Conservation (phyloP, 306 rosid species). For the Datisca glomerata region DNA sequence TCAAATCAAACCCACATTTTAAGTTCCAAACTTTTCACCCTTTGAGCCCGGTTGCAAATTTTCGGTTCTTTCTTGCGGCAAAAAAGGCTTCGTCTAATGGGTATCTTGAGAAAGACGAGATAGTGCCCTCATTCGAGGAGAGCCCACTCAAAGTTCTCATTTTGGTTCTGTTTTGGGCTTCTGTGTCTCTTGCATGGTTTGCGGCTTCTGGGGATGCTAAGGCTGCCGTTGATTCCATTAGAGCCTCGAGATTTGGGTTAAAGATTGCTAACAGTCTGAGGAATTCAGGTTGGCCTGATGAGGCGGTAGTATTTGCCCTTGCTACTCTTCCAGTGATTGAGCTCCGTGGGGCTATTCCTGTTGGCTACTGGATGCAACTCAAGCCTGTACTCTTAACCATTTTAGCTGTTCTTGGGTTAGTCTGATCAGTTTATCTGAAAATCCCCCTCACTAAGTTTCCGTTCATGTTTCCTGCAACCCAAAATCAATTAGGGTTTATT, state of each 20-base stretch:
- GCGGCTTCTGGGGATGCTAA: constrained; percentile 75
- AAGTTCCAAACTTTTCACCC: constrained; percentile 14
- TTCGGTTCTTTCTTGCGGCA: constrained; percentile 15
- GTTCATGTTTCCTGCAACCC: no score
- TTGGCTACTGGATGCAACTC: constrained; percentile 91
- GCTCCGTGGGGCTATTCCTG: constrained; percentile 97
- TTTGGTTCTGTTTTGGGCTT: constrained; percentile 72
- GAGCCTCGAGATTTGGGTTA: constrained; percentile 72
- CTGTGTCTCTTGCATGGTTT: constrained; percentile 75
- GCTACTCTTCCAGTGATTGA: constrained; percentile 90
- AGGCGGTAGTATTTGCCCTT: constrained; percentile 71
- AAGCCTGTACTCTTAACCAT: constrained; percentile 42
- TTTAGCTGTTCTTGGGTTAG: constrained; percentile 69
- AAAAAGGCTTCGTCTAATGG: constrained; percentile 27
- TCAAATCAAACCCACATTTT: constrained; percentile 6
- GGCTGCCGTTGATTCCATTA: constrained; percentile 71
- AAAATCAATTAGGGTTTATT: no score
- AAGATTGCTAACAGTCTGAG: constrained; percentile 55
- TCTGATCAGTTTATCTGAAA: constrained; percentile 6
- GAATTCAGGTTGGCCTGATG: constrained; percentile 62
- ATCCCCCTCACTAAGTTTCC: no score
- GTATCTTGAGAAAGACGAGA: constrained; percentile 28
- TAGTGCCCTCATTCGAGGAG: constrained; percentile 25
- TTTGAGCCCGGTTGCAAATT: constrained; percentile 11
- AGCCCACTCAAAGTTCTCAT: constrained; percentile 44